A percentile compares a stretch with the other conserved stretches of the same genome.
Evolutionary conservation across 306 rosid genomes (phyloP).

Genomic region (Corylus heterophylla): DNA sequence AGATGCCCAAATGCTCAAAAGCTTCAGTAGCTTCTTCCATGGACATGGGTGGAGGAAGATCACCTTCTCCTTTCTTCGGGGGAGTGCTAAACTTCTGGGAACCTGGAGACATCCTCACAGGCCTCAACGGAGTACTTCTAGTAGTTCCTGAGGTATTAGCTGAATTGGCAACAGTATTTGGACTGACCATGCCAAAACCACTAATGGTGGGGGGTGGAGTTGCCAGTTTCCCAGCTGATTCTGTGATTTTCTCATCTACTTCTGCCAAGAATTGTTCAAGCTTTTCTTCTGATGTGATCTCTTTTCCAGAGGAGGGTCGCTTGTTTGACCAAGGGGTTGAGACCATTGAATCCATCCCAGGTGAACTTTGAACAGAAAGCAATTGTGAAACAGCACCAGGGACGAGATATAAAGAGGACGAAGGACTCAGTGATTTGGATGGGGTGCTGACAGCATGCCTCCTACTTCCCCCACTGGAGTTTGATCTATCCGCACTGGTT

Average conservation of each 20-base stretch:
- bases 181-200: conserved; percentile 72
- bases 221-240: conserved; percentile 75
- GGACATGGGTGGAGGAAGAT: conserved; percentile 90
- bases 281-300: conserved; percentile 83
- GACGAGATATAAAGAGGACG: conserved; percentile 64
- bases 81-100: conserved; percentile 90
- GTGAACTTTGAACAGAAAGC: conserved; percentile 44
- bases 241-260: conserved; percentile 72
- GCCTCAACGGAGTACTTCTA: conserved; percentile 87
- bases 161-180: conserved; percentile 60
- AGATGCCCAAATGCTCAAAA: conserved; percentile 76
- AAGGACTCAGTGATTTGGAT: conserved; percentile 58
- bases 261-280: conserved; percentile 82
- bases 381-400: conserved; percentile 62
- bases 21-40: conserved; percentile 82
- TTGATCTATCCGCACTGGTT: conserved; percentile 47
- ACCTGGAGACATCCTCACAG: conserved; percentile 95
- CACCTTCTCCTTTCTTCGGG: conserved; percentile 89
- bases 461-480: conserved; percentile 51
- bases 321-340: conserved; percentile 83
- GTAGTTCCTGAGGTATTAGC: conserved; percentile 75
- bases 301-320: conserved; percentile 54
- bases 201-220: conserved; percentile 88
- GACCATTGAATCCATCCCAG: conserved; percentile 54
- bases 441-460: conserved; percentile 50